Percentiles rank a stretch among this genome's conserved stretches.
Evolutionary conservation across 192 early-diverging fungal genomes (phyloP).

Genomic region (Coemansia sp.): DNA sequence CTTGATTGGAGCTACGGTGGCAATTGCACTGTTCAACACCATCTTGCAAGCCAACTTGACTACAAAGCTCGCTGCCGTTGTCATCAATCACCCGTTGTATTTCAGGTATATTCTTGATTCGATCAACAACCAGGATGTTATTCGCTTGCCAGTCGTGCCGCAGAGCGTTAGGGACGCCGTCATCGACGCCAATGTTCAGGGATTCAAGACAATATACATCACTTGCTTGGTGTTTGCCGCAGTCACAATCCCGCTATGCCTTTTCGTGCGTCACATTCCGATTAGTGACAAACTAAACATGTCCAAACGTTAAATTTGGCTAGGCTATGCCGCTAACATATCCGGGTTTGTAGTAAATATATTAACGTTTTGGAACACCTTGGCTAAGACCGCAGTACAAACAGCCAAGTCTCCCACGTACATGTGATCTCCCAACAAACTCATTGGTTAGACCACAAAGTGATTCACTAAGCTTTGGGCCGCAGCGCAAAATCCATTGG

Average conservation of each 20-base stretch:
- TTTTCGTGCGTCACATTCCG: conserved; percentile 20
- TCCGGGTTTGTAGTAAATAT: too few species aligned
- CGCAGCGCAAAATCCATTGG: not conserved
- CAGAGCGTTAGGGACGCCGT: conserved; percentile 41
- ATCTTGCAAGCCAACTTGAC: conserved; percentile 35
- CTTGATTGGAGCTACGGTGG: conserved; percentile 26
- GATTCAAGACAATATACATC: conserved; percentile 26
- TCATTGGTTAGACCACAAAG: not conserved
- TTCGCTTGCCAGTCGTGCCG: conserved; percentile 37
- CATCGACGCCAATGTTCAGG: conserved; percentile 30
- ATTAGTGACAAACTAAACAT: conserved; percentile 9
- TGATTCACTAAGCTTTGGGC: conserved; percentile 13
- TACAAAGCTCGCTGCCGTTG: conserved; percentile 35
- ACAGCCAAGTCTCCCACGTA: conserved; percentile 1
- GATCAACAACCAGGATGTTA: conserved; percentile 38
- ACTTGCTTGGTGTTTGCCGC: conserved; percentile 28
- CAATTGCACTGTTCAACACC: conserved; percentile 43
- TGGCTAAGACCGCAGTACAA: not conserved
- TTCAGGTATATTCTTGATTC: conserved; percentile 37
- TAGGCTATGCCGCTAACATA: not conserved
- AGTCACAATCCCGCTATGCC: conserved; percentile 28
- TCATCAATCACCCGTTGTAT: conserved; percentile 27
- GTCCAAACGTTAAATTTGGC: not conserved
- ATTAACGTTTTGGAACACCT: too few species aligned
- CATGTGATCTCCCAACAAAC: not conserved